Conservation (phyloP, 176 grass and related monocot species). For the Alopecurus myosuroides region DNA sequence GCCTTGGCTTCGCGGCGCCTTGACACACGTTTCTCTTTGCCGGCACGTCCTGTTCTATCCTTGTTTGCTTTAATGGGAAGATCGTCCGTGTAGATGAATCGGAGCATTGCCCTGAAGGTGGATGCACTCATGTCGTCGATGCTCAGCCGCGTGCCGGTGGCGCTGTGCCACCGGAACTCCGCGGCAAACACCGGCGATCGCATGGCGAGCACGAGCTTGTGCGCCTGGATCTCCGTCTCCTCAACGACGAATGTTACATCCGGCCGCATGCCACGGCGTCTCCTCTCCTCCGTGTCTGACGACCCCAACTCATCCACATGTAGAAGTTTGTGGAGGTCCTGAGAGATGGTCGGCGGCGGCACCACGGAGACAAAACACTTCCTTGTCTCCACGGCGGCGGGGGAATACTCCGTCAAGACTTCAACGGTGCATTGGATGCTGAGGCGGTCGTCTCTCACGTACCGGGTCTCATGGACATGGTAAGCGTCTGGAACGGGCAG, state of each 20-base stretch:
- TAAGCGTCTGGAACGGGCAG: neutral
- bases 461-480: neutral
- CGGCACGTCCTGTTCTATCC: too few species aligned
- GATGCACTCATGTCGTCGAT: neutral
- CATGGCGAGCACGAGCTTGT: neutral
- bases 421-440: neutral
- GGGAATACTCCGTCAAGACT: neutral
- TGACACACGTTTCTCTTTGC: too few species aligned
- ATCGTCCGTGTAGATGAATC: neutral
- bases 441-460: neutral
- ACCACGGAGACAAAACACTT: neutral
- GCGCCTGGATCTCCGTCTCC: neutral
- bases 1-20: neutral
- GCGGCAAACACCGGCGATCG: neutral
- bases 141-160: too few species aligned
- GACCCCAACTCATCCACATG: too few species aligned
- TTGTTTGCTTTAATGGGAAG: neutral
- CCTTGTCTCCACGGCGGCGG: neutral
- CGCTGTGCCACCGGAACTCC: neutral
- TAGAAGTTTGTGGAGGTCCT: neutral
- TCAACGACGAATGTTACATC: neutral
- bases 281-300: too few species aligned
- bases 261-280: too few species aligned
- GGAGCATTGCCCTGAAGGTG: neutral
- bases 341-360: neutral